A percentile compares a stretch with the other conserved stretches of the same genome.
These are phyloP conservation scores for Pythium angustatum DNA, from an alignment of 352 stramenopile genomes.

Conservation along the genomic window DNA sequence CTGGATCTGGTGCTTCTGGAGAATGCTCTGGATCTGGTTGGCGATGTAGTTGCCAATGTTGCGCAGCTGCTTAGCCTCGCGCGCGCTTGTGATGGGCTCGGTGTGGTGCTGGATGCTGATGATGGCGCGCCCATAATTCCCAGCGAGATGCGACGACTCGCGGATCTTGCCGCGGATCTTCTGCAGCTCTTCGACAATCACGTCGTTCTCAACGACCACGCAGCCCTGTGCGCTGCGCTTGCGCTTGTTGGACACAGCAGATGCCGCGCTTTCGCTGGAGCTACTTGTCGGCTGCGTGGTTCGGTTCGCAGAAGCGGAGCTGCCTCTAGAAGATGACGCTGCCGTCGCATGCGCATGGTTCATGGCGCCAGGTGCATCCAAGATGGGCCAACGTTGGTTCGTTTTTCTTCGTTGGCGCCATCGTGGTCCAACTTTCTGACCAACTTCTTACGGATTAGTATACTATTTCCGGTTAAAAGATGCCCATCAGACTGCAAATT, in stretches of 20 bases:
- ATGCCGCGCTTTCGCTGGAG: background rate
- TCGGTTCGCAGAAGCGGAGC: background rate
- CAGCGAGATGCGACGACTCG: conserved; percentile 64
- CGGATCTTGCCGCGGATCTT: conserved; percentile 51
- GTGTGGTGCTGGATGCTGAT: conserved; percentile 59
- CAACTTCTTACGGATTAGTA: conserved; percentile 6
- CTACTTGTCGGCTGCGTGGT: background rate
- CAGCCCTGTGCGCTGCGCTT: conserved; percentile 54
- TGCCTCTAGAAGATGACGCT: background rate
- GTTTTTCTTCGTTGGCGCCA: conserved; percentile 5
- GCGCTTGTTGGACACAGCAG: conserved; percentile 33
- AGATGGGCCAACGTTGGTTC: background rate
- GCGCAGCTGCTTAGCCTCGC: conserved; percentile 63
- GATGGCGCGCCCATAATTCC: conserved; percentile 73
- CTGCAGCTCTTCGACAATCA: conserved; percentile 72
- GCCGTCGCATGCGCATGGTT: conserved; percentile 2
- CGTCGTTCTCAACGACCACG: conserved; percentile 58
- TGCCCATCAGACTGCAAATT: background rate
- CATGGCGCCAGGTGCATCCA: background rate
- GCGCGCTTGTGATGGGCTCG: conserved; percentile 42
- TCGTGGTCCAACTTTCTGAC: conserved; percentile 2
- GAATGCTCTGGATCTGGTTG: conserved; percentile 80
- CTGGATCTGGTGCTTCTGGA: conserved; percentile 45
- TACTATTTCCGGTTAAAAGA: conserved; percentile 19
- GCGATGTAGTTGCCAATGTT: conserved; percentile 87